Base-by-base conservation (phyloP, 2,329 filamentous ascomycete genomes). In the Alternaria infectoria region DNA sequence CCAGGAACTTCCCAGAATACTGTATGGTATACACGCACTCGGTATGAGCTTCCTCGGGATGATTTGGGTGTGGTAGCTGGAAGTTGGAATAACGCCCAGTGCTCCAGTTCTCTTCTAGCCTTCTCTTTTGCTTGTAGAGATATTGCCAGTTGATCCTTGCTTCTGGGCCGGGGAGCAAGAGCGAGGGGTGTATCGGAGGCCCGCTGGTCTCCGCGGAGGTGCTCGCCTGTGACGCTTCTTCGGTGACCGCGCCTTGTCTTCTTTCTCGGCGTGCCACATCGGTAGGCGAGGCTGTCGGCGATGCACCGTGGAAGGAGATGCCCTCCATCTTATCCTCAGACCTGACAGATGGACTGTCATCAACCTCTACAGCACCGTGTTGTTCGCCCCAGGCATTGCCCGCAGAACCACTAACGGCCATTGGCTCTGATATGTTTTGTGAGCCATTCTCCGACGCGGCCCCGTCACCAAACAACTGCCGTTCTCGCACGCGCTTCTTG, bases 1-100 rank as follows among this genome's bases (percentile, higher is more conserved):
- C 95, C 10, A 99, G 86, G 78, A 91, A 96, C 67, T 93, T 90
- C 2, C 90, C 86, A 57, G 91, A 91, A 74, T 95, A 97, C 78
- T 99, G 95, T 57, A 99, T 89, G 3, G 93, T 95, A 80, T 99
- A 99, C 12, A 99, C 93, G 78, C 94, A 98, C 76, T 98, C 95
- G 19, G 86, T 86, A 76, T 99, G 96, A 1, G 92, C 93, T 77
- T 98, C 95, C 30, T 92, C 86, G 1, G 89, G 89, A 72, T 93
- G 86, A 40, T 88, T 86, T 0, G 93, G 93, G 74, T 97, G 93
- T 0, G 96, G 96, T 1, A 99, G 86, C 77, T 96, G 93, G 74
- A 98, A 98, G 67, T 94, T 96, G 4, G 86, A 88, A 77, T 87
- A 97, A 61, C 89, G 90, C 5, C 92, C 94, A 19, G 89, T 86